Evolutionary conservation across 352 stramenopile genomes (phyloP).

Genomic region (Phytophthora niederhauseri): DNA sequence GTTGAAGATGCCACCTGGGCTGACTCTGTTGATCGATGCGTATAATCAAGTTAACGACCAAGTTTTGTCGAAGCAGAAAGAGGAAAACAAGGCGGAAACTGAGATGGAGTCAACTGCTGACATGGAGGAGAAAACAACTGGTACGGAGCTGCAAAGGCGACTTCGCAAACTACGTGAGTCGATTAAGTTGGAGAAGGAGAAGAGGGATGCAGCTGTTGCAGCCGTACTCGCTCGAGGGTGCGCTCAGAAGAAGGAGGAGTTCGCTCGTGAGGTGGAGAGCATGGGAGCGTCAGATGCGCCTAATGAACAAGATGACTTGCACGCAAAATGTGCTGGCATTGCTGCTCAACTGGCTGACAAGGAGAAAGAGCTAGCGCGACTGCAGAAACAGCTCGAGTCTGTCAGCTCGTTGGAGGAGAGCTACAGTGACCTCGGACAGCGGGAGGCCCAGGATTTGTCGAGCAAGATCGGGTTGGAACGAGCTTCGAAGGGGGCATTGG

Average conservation of each 20-base stretch:
- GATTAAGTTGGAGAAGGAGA: conserved; percentile 33
- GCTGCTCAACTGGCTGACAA: conserved; percentile 25
- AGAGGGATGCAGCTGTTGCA: conserved; percentile 41
- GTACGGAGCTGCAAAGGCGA: conserved; percentile 27
- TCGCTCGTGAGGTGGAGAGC: conserved; percentile 10
- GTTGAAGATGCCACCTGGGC: conserved; percentile 2
- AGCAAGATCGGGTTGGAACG: conserved; percentile 27
- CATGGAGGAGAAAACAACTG: conserved; percentile 24
- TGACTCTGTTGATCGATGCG: conserved; percentile 12
- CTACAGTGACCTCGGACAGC: not conserved
- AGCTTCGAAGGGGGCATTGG: conserved; percentile 27
- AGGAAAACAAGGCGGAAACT: conserved; percentile 25
- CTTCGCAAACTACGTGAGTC: conserved; percentile 33
- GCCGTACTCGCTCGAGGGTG: conserved; percentile 26
- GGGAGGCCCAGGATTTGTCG: conserved; percentile 20
- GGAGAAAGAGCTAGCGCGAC: conserved; percentile 18
- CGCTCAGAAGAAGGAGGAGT: conserved; percentile 5
- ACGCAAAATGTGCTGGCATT: conserved; percentile 28
- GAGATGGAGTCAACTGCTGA: conserved; percentile 25
- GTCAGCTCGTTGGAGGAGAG: conserved; percentile 18
- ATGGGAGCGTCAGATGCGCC: not conserved
- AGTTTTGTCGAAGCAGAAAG: conserved; percentile 38
- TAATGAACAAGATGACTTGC: conserved; percentile 12
- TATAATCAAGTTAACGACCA: conserved; percentile 40
- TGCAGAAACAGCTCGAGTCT: conserved; percentile 24